Evolutionary conservation across 495 filamentous ascomycete species (phyloP).

Genomic region (Hyaloscypha finlandica): DNA sequence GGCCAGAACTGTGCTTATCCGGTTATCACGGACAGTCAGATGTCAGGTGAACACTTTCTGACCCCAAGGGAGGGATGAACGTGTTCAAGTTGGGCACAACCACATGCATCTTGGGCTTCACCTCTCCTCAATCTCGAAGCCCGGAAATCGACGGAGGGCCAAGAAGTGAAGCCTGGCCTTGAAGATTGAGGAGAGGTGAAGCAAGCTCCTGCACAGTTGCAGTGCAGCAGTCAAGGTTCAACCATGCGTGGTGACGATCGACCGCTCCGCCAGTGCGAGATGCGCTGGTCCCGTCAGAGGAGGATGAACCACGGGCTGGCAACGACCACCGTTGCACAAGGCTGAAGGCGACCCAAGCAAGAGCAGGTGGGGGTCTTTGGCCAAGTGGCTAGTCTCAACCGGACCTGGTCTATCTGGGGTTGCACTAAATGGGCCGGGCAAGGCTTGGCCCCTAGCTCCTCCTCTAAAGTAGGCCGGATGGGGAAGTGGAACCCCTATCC

Average conservation of each 20-base stretch:
- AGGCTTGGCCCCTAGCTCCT: background rate
- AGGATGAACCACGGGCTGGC: background rate
- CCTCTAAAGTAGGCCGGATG: background rate
- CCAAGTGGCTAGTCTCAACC: background rate
- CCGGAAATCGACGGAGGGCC: background rate
- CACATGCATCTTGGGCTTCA: background rate
- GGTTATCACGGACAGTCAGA: background rate
- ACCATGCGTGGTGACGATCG: background rate
- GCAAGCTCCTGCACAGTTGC: background rate
- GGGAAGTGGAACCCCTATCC: background rate
- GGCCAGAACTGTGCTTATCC: background rate
- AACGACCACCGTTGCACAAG: constrained; percentile 3
- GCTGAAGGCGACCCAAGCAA: background rate
- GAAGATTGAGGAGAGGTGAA: too few species aligned
- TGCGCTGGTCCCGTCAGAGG: background rate
- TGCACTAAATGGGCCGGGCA: background rate
- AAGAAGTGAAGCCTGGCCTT: background rate
- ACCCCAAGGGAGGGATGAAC: background rate
- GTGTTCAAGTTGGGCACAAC: background rate
- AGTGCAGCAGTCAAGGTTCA: too few species aligned
- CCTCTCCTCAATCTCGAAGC: too few species aligned
- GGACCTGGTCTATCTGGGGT: background rate
- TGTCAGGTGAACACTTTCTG: background rate
- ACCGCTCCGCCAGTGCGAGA: background rate
- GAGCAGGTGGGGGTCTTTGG: background rate